Evolutionary conservation across 2,329 filamentous ascomycete species (phyloP).

Genomic region (Pyrenochaeta sp.): DNA sequence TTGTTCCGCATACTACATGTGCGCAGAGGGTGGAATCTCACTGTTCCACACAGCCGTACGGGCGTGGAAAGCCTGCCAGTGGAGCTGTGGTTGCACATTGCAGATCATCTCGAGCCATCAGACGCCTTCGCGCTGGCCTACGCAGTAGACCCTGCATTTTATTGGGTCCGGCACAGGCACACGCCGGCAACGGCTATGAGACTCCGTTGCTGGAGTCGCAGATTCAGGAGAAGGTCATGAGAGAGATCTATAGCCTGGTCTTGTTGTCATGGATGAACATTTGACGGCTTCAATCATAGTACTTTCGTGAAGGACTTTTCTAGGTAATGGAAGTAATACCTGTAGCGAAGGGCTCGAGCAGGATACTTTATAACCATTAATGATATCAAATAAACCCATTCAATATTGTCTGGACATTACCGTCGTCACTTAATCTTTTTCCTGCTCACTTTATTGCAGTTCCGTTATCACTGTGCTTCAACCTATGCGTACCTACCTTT

Average conservation of each 20-base stretch:
- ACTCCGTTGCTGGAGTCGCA: slow-evolving; percentile 21
- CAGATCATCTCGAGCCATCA: slow-evolving; percentile 44
- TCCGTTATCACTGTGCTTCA: too few species aligned
- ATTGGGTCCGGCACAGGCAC: slow-evolving; percentile 12
- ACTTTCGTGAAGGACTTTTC: too few species aligned
- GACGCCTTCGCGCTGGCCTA: slow-evolving; percentile 51
- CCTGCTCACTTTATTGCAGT: too few species aligned
- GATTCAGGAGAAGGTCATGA: neutral
- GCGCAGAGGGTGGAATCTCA: slow-evolving; percentile 8
- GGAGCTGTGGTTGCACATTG: slow-evolving; percentile 52
- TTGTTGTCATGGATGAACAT: neutral
- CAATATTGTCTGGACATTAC: too few species aligned
- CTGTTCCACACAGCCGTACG: neutral
- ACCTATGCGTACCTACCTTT: too few species aligned
- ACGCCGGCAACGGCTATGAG: slow-evolving; percentile 18
- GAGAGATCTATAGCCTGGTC: neutral
- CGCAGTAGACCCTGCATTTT: slow-evolving; percentile 29
- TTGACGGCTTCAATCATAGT: too few species aligned
- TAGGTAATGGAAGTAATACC: too few species aligned
- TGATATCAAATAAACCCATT: too few species aligned
- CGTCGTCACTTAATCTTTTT: too few species aligned
- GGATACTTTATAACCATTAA: too few species aligned
- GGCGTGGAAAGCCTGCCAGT: slow-evolving; percentile 40
- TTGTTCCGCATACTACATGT: slow-evolving; percentile 32
- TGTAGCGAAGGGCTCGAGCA: too few species aligned